Conservation (phyloP, 106 monocot genomes). For the Dioscorea alata region DNA sequence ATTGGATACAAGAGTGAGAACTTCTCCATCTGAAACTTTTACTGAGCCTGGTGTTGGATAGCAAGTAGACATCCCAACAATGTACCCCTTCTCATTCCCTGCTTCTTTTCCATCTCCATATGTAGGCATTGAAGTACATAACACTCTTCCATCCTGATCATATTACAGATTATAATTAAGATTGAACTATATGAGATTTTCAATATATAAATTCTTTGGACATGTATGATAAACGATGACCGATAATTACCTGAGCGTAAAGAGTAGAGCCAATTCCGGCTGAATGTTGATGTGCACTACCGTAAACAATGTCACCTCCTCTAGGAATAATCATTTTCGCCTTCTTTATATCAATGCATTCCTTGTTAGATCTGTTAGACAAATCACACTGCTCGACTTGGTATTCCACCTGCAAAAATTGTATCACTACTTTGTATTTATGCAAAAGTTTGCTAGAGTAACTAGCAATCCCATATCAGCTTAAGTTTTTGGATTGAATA, state of each 20-base stretch:
- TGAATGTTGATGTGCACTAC: slow-evolving; percentile 70
- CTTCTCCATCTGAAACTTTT: slow-evolving; percentile 31
- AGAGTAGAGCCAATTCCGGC: slow-evolving; percentile 55
- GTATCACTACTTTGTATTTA: no score
- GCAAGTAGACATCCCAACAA: slow-evolving; percentile 62
- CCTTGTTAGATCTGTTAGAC: slow-evolving; percentile 7
- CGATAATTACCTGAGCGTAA: slow-evolving; percentile 54
- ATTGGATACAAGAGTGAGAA: slow-evolving; percentile 45
- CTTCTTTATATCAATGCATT: slow-evolving; percentile 42
- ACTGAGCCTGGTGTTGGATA: slow-evolving; percentile 45
- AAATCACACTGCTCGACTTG: slow-evolving; percentile 33
- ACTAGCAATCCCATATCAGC: no score
- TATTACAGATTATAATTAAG: no score
- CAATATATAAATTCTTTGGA: no score
- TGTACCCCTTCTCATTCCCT: slow-evolving; percentile 56
- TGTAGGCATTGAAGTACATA: slow-evolving; percentile 37
- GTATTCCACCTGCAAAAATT: slow-evolving; percentile 57
- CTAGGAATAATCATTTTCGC: slow-evolving; percentile 35
- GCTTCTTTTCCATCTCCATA: slow-evolving; percentile 42
- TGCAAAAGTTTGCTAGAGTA: no score
- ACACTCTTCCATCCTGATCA: slow-evolving; percentile 31
- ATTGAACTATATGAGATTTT: no score
- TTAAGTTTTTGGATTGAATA: no score
- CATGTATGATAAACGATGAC: no score
- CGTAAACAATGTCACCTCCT: slow-evolving; percentile 75